A percentile compares a stretch with the other conserved stretches of the same genome.
Conservation (phyloP, 345 rosid genomes). For the Durio zibethinus region DNA sequence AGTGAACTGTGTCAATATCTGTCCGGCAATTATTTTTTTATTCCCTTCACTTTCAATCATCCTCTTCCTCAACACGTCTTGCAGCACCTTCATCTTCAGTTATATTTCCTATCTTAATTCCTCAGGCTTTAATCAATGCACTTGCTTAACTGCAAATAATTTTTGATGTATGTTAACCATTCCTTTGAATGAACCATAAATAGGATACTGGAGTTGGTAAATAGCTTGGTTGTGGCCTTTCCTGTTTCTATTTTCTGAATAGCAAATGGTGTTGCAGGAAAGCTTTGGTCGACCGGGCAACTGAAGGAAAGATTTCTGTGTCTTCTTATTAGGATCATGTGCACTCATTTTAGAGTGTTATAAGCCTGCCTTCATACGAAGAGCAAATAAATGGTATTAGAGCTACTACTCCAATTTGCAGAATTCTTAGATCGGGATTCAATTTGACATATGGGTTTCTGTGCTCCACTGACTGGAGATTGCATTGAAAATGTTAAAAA, state of each 20-base stretch:
- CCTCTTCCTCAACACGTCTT: not conserved
- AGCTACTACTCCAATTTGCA: conserved; percentile 20
- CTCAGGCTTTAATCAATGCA: not conserved
- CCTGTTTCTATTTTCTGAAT: conserved; percentile 32
- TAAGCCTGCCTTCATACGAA: conserved; percentile 14
- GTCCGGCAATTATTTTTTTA: not conserved
- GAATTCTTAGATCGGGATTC: conserved; percentile 20
- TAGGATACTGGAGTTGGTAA: conserved; percentile 26
- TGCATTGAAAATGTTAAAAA: not conserved
- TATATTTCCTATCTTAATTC: conserved; percentile 12
- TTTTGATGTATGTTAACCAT: not conserved
- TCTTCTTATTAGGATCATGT: conserved; percentile 32
- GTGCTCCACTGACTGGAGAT: conserved; percentile 8
- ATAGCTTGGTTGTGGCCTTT: conserved; percentile 29
- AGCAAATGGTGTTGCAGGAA: conserved; percentile 50
- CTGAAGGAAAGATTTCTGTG: conserved; percentile 30
- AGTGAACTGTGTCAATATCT: conserved; percentile 1
- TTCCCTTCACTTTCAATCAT: not conserved
- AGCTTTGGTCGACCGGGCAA: conserved; percentile 32
- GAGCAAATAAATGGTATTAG: conserved; percentile 25
- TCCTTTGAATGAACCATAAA: conserved; percentile 15
- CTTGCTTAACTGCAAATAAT: conserved; percentile 4
- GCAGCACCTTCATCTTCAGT: not conserved
- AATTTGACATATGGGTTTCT: conserved; percentile 10
- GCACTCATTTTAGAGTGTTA: conserved; percentile 26